Evolutionary conservation across 2,329 filamentous ascomycete species (phyloP), one percentile per base, ranked within the genome.

Genomic region (Phialocephala subalpina): DNA sequence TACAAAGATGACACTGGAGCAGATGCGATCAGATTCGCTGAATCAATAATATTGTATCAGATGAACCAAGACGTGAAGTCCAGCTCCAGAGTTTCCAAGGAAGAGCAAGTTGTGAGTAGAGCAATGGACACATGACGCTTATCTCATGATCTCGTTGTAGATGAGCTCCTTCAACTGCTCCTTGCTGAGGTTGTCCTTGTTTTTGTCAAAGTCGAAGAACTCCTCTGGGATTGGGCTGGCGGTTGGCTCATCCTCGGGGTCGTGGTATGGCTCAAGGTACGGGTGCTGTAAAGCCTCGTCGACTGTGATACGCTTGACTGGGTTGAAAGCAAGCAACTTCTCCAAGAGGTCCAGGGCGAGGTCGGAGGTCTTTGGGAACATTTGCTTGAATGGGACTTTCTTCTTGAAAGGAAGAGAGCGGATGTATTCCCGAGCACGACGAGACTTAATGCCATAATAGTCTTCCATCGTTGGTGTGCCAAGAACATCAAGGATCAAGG

Each of bases 121-220:
- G 18, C 12, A 53, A 18, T 29, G 4, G 16, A 6, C 33, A 57
- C n/a, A 20, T 38, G 55, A 38, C 55, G 20, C 27, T 25, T 77
- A 78, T 72, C 76, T 67, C 76, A 78, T 98, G 76, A 98, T 98
- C 83, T 99, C 96, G 79, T 97, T 90, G 82, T 95, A 99, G 81
- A 99, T 99, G 78, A 99, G 85, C 77, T 96, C 87, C 86, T 98
- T 98, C 80, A 99, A 82, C 82, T 99, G 94, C 83, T 99, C 96
- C 83, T 99, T 99, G 84, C 92, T 97, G 77, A 99, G 82, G 76
- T 91, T 96, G 80, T 99, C 96, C 89, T 99, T 99, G 86, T 98
- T 97, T 87, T 97, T 97, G 82, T 99, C 96, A 80, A 99, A 99
- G 81, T 99, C 96, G 79, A 99, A 99, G 85, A 99, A 99, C 79